These are phyloP conservation scores for Fusarium tuaranense DNA, from an alignment of 2,329 filamentous ascomycete genomes.

Conservation along the genomic window DNA sequence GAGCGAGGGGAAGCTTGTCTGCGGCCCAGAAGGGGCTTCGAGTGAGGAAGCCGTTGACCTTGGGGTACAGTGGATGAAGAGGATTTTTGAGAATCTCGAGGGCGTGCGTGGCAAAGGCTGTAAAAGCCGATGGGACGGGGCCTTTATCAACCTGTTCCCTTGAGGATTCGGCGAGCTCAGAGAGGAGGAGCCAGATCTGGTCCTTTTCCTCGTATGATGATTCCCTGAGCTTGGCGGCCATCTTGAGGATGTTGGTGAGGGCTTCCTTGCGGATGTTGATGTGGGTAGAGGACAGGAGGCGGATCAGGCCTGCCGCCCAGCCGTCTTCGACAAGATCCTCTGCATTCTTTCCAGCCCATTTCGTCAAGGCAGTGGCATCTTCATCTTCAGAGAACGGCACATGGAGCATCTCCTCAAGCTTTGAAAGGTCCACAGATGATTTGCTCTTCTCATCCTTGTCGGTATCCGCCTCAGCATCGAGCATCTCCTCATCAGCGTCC, in stretches of 20 bases:
- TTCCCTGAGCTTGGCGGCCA: constrained; percentile 71
- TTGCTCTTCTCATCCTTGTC: constrained; percentile 15
- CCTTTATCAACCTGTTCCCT: constrained; percentile 63
- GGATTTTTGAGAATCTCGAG: constrained; percentile 80
- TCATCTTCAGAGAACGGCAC: constrained; percentile 58
- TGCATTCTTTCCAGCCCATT: constrained; percentile 81
- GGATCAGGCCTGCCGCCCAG: constrained; percentile 75
- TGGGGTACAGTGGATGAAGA: constrained; percentile 84
- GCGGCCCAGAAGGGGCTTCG: constrained; percentile 81
- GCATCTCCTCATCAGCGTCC: constrained; percentile 37
- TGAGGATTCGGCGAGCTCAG: constrained; percentile 83
- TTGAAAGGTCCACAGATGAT: constrained; percentile 50
- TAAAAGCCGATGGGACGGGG: constrained; percentile 78
- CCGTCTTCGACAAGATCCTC: constrained; percentile 85
- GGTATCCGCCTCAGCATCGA: constrained; percentile 16
- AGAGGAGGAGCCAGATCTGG: constrained; percentile 82
- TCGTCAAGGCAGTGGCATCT: constrained; percentile 65
- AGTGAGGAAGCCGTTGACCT: constrained; percentile 87
- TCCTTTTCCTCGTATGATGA: constrained; percentile 81
- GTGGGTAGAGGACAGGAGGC: constrained; percentile 81
- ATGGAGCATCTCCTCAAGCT: constrained; percentile 65
- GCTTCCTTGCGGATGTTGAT: constrained; percentile 84
- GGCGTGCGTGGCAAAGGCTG: constrained; percentile 79
- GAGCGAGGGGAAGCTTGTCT: constrained; percentile 78
- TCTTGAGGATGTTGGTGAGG: constrained; percentile 74